Percentiles rank a stretch among this genome's conserved stretches.
Evolutionary conservation across 345 rosid species (phyloP).

Genomic region (Syzygium grande): DNA sequence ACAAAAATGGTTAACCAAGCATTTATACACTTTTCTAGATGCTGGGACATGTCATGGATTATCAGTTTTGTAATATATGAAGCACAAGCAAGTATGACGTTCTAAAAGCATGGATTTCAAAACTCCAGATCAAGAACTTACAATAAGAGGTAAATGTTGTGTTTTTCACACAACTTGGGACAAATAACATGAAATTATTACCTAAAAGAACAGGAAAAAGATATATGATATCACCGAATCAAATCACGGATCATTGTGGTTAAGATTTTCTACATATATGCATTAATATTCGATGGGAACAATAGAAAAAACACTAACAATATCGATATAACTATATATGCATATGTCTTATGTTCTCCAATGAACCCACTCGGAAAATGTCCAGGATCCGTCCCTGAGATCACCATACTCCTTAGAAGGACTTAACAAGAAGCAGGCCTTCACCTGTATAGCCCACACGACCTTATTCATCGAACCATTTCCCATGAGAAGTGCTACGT

Average conservation of each 20-base stretch:
- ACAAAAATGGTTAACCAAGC: not conserved
- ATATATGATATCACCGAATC: not conserved
- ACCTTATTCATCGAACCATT: not conserved
- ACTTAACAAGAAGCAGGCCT: not conserved
- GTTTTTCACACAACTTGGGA: not conserved
- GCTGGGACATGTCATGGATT: not conserved
- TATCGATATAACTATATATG: not conserved
- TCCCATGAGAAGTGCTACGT: not conserved
- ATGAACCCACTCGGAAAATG: not conserved
- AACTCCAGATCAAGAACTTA: not conserved
- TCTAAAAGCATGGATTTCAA: not conserved
- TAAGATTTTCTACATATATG: not conserved
- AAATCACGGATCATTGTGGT: not conserved
- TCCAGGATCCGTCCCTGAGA: not conserved
- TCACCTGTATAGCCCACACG: not conserved
- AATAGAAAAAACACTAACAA: not conserved
- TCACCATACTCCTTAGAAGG: not conserved
- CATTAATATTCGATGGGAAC: not conserved
- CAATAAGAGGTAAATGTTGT: not conserved
- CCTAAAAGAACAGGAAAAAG: not conserved
- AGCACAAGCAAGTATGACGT: not conserved
- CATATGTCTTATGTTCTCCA: not conserved
- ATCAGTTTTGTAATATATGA: not conserved
- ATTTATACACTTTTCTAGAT: not conserved
- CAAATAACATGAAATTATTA: not conserved